A percentile compares a stretch with the other conserved stretches of the same genome.
phyloP scores from a whole-genome alignment of 495 filamentous ascomycete species.

The Rusavskia elegans region DNA sequence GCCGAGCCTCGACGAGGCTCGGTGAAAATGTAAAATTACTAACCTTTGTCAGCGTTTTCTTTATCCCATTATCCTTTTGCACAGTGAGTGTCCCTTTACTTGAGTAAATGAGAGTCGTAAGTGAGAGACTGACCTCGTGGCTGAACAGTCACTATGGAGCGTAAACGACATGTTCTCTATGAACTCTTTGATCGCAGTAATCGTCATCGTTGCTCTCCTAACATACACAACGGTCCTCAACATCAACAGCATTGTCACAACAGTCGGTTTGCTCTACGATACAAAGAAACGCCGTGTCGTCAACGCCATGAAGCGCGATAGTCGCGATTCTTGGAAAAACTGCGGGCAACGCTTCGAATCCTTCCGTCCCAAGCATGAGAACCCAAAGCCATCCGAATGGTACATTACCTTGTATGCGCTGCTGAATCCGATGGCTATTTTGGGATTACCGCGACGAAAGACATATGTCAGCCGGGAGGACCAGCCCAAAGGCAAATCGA shows the following conservation, averaged over 20 bases:
- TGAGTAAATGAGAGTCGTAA: not conserved
- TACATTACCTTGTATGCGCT: slow-evolving; percentile 13
- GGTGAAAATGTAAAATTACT: slow-evolving; percentile 32
- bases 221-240: slow-evolving; percentile 14
- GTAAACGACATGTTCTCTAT: slow-evolving; percentile 15
- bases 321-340: slow-evolving; percentile 8
- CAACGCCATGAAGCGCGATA: slow-evolving; percentile 12
- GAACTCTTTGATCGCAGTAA: slow-evolving; percentile 9
- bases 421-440: slow-evolving; percentile 6
- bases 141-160: slow-evolving; percentile 12
- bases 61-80: slow-evolving; percentile 29
- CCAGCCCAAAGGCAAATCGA: not conserved
- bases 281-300: slow-evolving; percentile 11
- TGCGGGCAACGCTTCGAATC: slow-evolving; percentile 13
- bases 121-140: not conserved
- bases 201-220: slow-evolving; percentile 11
- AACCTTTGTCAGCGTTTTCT: slow-evolving; percentile 32
- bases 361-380: slow-evolving; percentile 14
- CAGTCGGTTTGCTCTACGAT: slow-evolving; percentile 9
- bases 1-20: slow-evolving; percentile 16
- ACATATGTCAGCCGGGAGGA: not conserved
- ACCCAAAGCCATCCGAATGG: slow-evolving; percentile 15
- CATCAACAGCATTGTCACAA: slow-evolving; percentile 13
- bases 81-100: slow-evolving; percentile 12
- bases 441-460: not conserved